Conservation (phyloP, 2,329 filamentous ascomycete genomes). For the Amauroascus verrucosus region DNA sequence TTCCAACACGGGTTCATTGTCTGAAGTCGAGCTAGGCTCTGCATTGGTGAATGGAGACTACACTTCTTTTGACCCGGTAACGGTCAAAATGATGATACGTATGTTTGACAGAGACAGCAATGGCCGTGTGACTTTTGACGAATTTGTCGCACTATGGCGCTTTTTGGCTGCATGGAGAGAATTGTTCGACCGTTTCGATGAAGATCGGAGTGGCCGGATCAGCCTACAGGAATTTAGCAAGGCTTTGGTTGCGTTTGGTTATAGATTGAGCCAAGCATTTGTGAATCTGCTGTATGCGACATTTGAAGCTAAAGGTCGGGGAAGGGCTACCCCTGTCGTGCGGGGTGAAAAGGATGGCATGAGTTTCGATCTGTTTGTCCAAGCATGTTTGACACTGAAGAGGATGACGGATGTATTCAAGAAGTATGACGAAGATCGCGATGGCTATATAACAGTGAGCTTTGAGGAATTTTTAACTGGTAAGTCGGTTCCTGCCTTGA, state of each 20-base stretch:
- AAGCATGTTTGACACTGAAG: constrained; percentile 93
- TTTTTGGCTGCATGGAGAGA: constrained; percentile 90
- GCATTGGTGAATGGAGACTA: constrained; percentile 96
- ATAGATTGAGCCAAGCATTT: constrained; percentile 75
- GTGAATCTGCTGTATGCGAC: constrained; percentile 75
- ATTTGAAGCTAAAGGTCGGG: constrained; percentile 56
- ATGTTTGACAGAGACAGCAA: constrained; percentile 95
- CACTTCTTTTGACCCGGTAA: constrained; percentile 84
- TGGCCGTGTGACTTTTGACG: constrained; percentile 83
- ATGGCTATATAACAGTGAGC: constrained; percentile 78
- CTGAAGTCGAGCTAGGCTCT: constrained; percentile 73
- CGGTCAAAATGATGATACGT: constrained; percentile 97
- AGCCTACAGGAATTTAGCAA: constrained; percentile 78
- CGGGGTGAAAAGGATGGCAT: constrained; percentile 50
- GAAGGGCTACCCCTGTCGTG: constrained; percentile 29
- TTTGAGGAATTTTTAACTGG: constrained; percentile 71
- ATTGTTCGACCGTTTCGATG: constrained; percentile 91
- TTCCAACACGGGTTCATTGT: constrained; percentile 65
- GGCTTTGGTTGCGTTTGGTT: constrained; percentile 85
- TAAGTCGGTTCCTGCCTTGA: constrained; percentile 23
- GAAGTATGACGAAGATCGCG: constrained; percentile 92
- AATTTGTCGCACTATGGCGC: constrained; percentile 93
- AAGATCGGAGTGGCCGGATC: constrained; percentile 77
- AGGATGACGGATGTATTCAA: constrained; percentile 99
- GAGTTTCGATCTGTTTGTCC: constrained; percentile 94